phyloP scores from a whole-genome alignment of 2,329 filamentous ascomycete genomes.

The Neonectria coccinea region DNA sequence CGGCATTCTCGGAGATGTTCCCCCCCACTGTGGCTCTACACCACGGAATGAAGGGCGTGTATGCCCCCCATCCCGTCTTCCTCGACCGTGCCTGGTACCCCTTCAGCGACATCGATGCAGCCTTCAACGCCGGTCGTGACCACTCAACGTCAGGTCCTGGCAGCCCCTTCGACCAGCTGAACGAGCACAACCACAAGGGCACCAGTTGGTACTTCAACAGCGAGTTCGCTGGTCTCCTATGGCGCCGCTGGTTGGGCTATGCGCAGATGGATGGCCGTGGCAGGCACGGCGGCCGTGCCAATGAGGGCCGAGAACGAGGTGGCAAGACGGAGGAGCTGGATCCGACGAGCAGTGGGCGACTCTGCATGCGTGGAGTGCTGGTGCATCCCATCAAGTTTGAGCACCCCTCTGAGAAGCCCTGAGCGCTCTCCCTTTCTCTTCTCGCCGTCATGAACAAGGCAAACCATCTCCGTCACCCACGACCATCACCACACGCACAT shows the following conservation, averaged over 20 bases:
- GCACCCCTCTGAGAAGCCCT: conserved; percentile 58
- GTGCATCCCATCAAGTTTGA: conserved; percentile 84
- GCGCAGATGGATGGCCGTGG: conserved; percentile 64
- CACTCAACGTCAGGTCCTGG: conserved; percentile 73
- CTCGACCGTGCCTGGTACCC: conserved; percentile 81
- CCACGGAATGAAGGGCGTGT: conserved; percentile 82
- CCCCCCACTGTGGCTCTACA: conserved; percentile 77
- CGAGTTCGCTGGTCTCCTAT: conserved; percentile 80
- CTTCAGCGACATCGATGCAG: conserved; percentile 72
- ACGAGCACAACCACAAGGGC: conserved; percentile 86
- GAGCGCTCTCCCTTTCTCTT: conserved; percentile 31
- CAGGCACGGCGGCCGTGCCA: conserved; percentile 61
- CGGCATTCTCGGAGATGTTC: conserved; percentile 86
- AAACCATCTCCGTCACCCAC: conserved; percentile 40
- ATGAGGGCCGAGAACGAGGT: conserved; percentile 60
- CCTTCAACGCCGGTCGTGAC: conserved; percentile 82
- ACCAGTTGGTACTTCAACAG: conserved; percentile 89
- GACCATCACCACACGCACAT: conserved; percentile 46
- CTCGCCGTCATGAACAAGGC: conserved; percentile 47
- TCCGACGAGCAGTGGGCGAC: conserved; percentile 66
- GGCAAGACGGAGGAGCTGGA: conserved; percentile 64
- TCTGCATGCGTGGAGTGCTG: conserved; percentile 84
- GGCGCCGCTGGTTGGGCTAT: conserved; percentile 80
- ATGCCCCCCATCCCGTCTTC: conserved; percentile 85
- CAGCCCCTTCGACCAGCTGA: conserved; percentile 73